Percentiles rank a stretch among this genome's conserved stretches.
These are phyloP conservation scores for Plicaturopsis crispa DNA, from an alignment of 768 basidiomycete genomes.

Conservation along the genomic window DNA sequence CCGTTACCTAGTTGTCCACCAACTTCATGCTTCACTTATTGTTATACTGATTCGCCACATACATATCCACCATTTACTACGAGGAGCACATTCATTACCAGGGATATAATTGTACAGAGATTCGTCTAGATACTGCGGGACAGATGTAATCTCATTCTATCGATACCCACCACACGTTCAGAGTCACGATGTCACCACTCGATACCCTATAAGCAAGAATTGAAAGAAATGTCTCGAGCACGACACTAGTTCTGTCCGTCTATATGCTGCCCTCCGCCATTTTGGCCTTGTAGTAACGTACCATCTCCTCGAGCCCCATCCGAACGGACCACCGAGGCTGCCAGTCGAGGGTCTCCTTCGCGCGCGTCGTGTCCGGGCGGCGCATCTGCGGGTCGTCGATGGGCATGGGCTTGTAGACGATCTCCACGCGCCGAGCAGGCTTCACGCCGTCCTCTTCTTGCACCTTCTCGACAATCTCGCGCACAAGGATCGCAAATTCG, in stretches of 20 bases:
- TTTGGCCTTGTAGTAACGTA: conserved; percentile 85
- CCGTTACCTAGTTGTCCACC: too few relatives aligned
- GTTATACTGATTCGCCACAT: too few relatives aligned
- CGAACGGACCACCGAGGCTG: conserved; percentile 89
- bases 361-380: conserved; percentile 87
- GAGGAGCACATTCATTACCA: too few relatives aligned
- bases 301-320: conserved; percentile 95
- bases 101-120: too few relatives aligned
- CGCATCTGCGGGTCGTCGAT: conserved; percentile 93
- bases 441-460: conserved; percentile 73
- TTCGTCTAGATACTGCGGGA: too few relatives aligned
- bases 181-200: too few relatives aligned
- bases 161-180: too few relatives aligned
- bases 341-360: conserved; percentile 81
- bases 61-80: too few relatives aligned
- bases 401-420: conserved; percentile 77
- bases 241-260: conserved; percentile 5
- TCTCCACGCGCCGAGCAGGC: conserved; percentile 44
- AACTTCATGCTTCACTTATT: too few relatives aligned
- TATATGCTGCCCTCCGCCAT: conserved; percentile 80
- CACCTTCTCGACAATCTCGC: conserved; percentile 89
- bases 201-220: too few relatives aligned
- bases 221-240: too few relatives aligned
- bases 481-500: conserved; percentile 88
- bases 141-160: too few relatives aligned